phyloP scores from a whole-genome alignment of 1,284 basidiomycete genomes.

The Phellopilus nigrolimitatus region DNA sequence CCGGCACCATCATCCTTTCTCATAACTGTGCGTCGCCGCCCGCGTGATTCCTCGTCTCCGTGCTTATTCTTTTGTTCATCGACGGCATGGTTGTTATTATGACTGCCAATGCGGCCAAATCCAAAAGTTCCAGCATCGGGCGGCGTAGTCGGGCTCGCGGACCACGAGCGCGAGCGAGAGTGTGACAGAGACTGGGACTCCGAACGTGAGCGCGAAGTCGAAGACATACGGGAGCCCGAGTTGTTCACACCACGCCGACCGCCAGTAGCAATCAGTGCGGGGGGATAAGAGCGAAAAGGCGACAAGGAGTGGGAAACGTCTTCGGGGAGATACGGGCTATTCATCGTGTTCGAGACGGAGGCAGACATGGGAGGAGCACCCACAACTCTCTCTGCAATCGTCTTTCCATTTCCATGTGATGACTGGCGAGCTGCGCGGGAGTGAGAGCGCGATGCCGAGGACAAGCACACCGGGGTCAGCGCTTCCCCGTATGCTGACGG shows the following conservation, averaged over 20 bases:
- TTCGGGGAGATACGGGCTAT: background rate
- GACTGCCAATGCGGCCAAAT: background rate
- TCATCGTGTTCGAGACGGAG: background rate
- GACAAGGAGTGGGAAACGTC: slow-evolving; percentile 1
- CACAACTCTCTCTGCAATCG: background rate
- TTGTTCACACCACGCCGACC: background rate
- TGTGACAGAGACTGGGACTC: slow-evolving; percentile 1
- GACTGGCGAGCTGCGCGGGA: slow-evolving; percentile 6
- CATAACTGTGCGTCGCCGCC: background rate
- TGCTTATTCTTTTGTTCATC: background rate
- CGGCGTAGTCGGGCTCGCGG: slow-evolving; percentile 12
- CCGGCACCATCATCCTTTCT: background rate
- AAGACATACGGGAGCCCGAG: background rate
- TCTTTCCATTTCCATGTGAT: background rate
- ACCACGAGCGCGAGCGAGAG: slow-evolving; percentile 11
- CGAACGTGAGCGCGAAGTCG: background rate
- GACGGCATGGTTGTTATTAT: background rate
- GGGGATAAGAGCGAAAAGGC: background rate
- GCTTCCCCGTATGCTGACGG: background rate
- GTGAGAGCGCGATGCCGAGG: slow-evolving; percentile 6
- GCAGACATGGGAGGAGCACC: background rate
- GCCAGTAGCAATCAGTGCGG: background rate
- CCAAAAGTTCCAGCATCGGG: background rate
- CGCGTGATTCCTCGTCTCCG: background rate
- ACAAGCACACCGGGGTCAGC: slow-evolving; percentile 1